Percentiles rank a stretch among this genome's conserved stretches.
phyloP scores from a whole-genome alignment of 805 yeast species.

The Starmerella bombicola region DNA sequence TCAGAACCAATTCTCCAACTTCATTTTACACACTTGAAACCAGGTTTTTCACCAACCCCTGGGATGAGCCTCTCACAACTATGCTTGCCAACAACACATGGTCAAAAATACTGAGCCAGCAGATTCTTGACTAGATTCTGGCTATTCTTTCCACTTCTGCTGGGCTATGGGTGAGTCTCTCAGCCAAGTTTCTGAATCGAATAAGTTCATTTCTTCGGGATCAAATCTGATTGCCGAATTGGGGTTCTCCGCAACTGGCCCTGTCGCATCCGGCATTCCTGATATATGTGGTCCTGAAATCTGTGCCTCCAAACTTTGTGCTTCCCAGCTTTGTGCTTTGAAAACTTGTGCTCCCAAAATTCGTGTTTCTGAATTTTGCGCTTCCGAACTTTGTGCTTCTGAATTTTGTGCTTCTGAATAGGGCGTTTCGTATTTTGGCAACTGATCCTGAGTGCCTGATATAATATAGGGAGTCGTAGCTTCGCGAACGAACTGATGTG shows the following conservation, averaged over 20 bases:
- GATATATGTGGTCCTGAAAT: background rate
- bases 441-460: too few species aligned
- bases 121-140: background rate
- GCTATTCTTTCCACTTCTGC: constrained; percentile 9
- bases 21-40: constrained; percentile 57
- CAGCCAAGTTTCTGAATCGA: constrained; percentile 15
- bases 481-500: background rate
- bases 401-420: too few species aligned
- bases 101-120: constrained; percentile 4
- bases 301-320: too few species aligned
- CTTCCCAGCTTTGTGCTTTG: too few species aligned
- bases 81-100: constrained; percentile 22
- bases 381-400: too few species aligned
- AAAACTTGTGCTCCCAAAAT: too few species aligned
- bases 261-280: background rate
- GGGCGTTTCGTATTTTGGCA: too few species aligned
- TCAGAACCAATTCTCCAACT: constrained; percentile 40
- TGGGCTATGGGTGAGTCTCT: constrained; percentile 11
- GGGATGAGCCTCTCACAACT: constrained; percentile 38
- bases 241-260: background rate
- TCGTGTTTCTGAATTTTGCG: too few species aligned
- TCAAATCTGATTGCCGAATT: background rate
- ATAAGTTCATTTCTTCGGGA: constrained; percentile 10
- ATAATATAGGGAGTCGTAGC: background rate
- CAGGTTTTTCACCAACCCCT: constrained; percentile 41